phyloP scores from a whole-genome alignment of 257 asterid genomes.

The Rehmannia glutinosa region DNA sequence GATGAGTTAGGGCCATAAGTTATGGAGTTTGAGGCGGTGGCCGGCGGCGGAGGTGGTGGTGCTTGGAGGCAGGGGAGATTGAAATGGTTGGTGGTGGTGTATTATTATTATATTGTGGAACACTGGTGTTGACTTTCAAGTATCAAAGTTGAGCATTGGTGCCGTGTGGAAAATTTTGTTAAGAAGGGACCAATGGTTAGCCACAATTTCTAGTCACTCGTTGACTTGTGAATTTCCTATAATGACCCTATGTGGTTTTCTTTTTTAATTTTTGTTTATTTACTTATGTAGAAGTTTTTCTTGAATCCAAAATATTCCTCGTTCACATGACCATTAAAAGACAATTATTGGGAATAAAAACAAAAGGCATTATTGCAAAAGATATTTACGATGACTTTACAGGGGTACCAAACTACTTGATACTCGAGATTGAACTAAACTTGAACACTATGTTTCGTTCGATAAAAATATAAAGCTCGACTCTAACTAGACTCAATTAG shows the following conservation, averaged over 20 bases:
- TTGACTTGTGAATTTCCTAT: slow-evolving; percentile 20
- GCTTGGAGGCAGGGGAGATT: slow-evolving; percentile 15
- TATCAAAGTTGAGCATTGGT: neutral
- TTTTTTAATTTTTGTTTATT: neutral
- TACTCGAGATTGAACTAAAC: no score
- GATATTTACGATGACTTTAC: no score
- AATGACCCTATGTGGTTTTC: neutral
- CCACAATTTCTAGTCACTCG: neutral
- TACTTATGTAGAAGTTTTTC: no score
- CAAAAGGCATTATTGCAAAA: no score
- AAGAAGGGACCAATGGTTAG: neutral
- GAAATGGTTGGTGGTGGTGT: slow-evolving; percentile 17
- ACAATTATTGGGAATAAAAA: no score
- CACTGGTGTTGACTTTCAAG: slow-evolving; percentile 20
- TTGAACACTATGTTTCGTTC: no score
- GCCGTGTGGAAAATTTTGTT: slow-evolving; percentile 17
- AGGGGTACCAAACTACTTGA: no score
- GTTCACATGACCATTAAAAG: no score
- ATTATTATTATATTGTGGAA: neutral
- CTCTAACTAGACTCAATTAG: no score
- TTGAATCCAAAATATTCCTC: no score
- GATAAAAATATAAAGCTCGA: no score
- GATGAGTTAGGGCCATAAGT: slow-evolving; percentile 42
- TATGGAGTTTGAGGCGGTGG: slow-evolving; percentile 17
- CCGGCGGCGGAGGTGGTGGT: slow-evolving; percentile 5